Evolutionary conservation across 805 yeast species (phyloP), one percentile per base, ranked within the genome.

Genomic region (Kodamaea neixiangensis): DNA sequence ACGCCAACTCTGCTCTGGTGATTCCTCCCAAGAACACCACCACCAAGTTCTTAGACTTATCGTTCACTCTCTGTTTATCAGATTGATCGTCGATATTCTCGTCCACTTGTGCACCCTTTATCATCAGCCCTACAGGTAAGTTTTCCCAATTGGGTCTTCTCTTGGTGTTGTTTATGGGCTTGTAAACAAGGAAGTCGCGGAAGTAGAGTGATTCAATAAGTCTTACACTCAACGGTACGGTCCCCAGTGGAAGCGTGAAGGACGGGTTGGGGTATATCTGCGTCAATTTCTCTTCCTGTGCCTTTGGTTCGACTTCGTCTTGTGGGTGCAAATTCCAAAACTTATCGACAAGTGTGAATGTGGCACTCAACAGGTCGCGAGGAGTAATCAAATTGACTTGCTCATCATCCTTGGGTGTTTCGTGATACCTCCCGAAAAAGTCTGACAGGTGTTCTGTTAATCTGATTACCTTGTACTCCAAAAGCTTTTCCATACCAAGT

Each of bases 1-100:
- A 83, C 2, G 93, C 81, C 14, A 92, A 73, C 66, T 93, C 99
- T 7, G 94, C 83, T 62, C 88, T 77, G 0, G 97, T 89, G 6
- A 92, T 71, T 0, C 99, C 98, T 11, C 98, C 98, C 38, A 92
- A 61, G 54, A 86, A 68, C 6, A 83, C 80, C 47, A 89, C 58
- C 53, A 89, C 61, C 52, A 67, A 48, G 63, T 68, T 49, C 48
- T 69, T 62, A 34, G 39, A 37, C 34, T 39, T 21, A 21, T 48
- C 51, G 22, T 48, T 44, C 25, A 21, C 34, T 5, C 51, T 29
- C 38, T 43, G 46, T 21, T 38, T 43, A 21, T 48, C 51, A 5
- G 48, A 44, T 10, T 38, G 44, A 48, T 65, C 69, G 43, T 63
- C 61, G 1, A 71, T n/a, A 50, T 71, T 70, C n/a, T 68, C 50